Percentiles rank a stretch among this genome's conserved stretches.
phyloP scores from a whole-genome alignment of 768 basidiomycete genomes.

The Termitomyces eurrhizus region DNA sequence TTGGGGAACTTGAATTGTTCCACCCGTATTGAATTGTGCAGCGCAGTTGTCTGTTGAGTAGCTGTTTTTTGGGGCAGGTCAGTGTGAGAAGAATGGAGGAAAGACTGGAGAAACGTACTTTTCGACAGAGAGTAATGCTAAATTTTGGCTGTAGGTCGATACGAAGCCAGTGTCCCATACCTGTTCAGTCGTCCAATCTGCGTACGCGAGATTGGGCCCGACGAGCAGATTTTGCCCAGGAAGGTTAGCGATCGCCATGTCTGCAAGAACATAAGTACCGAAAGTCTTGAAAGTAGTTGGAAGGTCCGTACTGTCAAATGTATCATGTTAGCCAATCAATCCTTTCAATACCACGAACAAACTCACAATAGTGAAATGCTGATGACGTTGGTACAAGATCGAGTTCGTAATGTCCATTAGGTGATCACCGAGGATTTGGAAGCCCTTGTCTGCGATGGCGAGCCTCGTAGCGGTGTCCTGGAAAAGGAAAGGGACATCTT shows the following conservation, averaged over 20 bases:
- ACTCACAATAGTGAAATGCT: constrained; percentile 30
- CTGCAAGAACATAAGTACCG: constrained; percentile 19
- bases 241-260: constrained; percentile 35
- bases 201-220: constrained; percentile 51
- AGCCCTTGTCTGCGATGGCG: constrained; percentile 54
- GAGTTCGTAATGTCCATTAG: constrained; percentile 67
- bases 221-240: constrained; percentile 45
- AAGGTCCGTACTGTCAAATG: constrained; percentile 31
- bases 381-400: constrained; percentile 45
- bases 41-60: constrained; percentile 63
- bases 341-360: not conserved
- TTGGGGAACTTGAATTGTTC: constrained; percentile 37
- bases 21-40: constrained; percentile 42
- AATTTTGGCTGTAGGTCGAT: constrained; percentile 31
- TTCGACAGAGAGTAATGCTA: constrained; percentile 53
- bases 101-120: constrained; percentile 35
- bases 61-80: constrained; percentile 27
- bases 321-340: not conserved
- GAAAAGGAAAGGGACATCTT: constrained; percentile 50
- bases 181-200: constrained; percentile 48
- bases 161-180: constrained; percentile 56
- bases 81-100: constrained; percentile 14
- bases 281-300: constrained; percentile 55
- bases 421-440: constrained; percentile 63
- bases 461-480: constrained; percentile 57